These are phyloP conservation scores for Didymellaceae sp. DNA, from an alignment of 2,329 filamentous ascomycete genomes.

Conservation along the genomic window DNA sequence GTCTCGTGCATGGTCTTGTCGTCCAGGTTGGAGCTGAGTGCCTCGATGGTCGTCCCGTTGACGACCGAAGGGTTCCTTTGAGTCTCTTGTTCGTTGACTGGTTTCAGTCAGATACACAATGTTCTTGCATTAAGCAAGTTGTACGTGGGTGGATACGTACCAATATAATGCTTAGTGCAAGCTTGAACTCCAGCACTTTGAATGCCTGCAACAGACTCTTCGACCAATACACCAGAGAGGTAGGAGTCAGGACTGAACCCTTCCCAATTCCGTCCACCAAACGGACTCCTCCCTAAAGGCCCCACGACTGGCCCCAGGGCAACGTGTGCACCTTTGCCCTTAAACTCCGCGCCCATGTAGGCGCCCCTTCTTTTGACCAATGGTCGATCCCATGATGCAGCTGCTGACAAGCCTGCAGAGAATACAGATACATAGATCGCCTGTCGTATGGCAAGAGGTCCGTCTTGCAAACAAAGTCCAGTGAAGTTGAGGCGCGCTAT, in stretches of 20 bases:
- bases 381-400: slow-evolving; percentile 10
- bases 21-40: slow-evolving; percentile 56
- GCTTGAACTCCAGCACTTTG: slow-evolving; percentile 39
- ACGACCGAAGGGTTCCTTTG: slow-evolving; percentile 54
- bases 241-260: slow-evolving; percentile 59
- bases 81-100: slow-evolving; percentile 73
- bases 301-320: slow-evolving; percentile 59
- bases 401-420: slow-evolving; percentile 3
- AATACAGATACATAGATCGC: slow-evolving; percentile 13
- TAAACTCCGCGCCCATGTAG: slow-evolving; percentile 13
- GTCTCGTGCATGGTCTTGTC: slow-evolving; percentile 70
- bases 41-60: slow-evolving; percentile 56
- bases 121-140: no score
- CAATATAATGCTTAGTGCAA: slow-evolving; percentile 52
- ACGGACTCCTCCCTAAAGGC: slow-evolving; percentile 46
- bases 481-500: slow-evolving; percentile 49
- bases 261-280: slow-evolving; percentile 57
- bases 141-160: slow-evolving; percentile 51
- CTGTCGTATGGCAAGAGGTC: slow-evolving; percentile 44
- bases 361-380: slow-evolving; percentile 4
- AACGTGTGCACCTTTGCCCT: slow-evolving; percentile 42
- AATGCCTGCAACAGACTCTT: slow-evolving; percentile 36
- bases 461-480: slow-evolving; percentile 52
- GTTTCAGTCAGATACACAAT: no score
- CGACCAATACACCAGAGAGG: slow-evolving; percentile 52